Evolutionary conservation across 306 rosid species (phyloP).

Genomic region (Geum urbanum): DNA sequence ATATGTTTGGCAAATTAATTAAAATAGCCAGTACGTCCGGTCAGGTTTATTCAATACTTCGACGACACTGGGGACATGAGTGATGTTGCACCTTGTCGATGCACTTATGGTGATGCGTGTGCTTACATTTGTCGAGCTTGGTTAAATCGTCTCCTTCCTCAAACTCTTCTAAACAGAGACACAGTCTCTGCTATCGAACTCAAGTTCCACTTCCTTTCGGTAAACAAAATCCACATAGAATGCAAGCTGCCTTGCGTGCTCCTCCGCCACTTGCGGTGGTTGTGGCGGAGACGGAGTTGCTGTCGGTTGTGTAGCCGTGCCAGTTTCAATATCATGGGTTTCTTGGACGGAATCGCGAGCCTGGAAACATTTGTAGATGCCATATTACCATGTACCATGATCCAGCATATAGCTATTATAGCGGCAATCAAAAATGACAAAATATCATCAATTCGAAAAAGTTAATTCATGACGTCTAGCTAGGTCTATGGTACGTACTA

Average conservation of each 20-base stretch:
- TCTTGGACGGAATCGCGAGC: no score
- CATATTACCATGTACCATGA: no score
- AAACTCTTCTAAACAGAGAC: neutral
- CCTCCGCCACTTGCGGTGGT: neutral
- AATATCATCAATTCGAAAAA: no score
- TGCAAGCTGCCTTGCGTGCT: neutral
- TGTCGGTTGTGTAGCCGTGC: no score
- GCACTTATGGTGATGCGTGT: neutral
- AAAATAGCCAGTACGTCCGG: no score
- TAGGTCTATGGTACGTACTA: no score
- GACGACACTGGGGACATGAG: neutral
- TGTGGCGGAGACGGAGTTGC: neutral
- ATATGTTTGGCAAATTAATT: no score
- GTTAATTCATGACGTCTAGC: no score
- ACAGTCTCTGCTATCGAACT: neutral
- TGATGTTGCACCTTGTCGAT: neutral
- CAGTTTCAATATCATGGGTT: constrained; percentile 1
- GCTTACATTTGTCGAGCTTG: neutral
- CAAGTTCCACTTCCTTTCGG: neutral
- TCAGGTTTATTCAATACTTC: neutral
- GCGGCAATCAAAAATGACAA: no score
- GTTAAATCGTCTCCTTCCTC: neutral
- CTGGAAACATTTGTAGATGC: no score
- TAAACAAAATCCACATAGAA: neutral
- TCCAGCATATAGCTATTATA: no score